Base-by-base conservation (phyloP, 768 basidiomycete genomes). In the Cystofilobasidium macerans region DNA sequence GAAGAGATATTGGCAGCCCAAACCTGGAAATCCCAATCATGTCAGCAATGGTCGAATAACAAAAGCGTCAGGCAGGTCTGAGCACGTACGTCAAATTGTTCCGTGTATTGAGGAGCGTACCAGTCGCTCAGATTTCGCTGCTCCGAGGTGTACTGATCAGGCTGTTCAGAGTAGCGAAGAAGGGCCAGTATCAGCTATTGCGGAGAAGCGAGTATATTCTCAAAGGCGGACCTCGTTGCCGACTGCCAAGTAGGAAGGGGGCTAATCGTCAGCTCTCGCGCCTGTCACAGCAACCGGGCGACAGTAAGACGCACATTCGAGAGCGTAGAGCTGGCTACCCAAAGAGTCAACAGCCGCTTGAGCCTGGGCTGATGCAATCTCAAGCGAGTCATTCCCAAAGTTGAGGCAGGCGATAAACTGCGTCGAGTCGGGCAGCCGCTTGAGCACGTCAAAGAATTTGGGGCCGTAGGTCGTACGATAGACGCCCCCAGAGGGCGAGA, bases 391-490 rank as follows among this genome's bases (percentile, higher is more conserved):
- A 51, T 76, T 76, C 1, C 74, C 75, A 14, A 76, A 70, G 68
- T 76, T 76, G 38, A 75, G 72, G 28, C 68, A 70, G n/a, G 71
- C 66, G 9, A 75, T 70, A 60, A 73, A 70, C 38, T 63, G 40
- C 12, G 75, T 70, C 0, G 70, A 64, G 30, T 71, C 65, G 1
- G 73, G 73, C 54, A 76, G 71, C 6, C 72, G 71, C 5, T 64
- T 66, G 33, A 75, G 62, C 36, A 72, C 71, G 38, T 73, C 71
- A 61, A 74, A 75, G 57, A 70, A 71, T 4, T 59, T 70, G 2
- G 74, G 73, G 1, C 75, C 75, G 40, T 70, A 76, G n/a, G 70
- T 72, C 9, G 75, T 71, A 0, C 71, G 67, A 57, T 73, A 74
- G 18, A 76, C 73, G 9, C 75, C 75, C 1, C 75, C 75, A 0